Conservation (phyloP, 2,329 filamentous ascomycete genomes). For the Macrophomina phaseolina region DNA sequence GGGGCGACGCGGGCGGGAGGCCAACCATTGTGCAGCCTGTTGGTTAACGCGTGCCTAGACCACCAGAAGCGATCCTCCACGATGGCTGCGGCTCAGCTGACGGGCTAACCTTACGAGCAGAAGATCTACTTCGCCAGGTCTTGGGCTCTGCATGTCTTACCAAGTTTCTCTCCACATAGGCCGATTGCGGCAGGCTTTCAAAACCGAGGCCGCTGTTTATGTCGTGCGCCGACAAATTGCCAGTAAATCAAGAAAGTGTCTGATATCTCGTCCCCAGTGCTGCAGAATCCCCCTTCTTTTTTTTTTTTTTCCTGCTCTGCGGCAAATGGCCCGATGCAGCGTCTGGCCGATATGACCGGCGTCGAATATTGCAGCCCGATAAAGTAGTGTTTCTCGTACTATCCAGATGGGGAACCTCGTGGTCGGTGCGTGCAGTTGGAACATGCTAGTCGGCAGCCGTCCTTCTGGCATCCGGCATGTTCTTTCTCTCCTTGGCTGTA, state of each 20-base stretch:
- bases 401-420: background rate
- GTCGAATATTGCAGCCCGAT: background rate
- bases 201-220: background rate
- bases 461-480: conserved; percentile 49
- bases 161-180: background rate
- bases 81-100: background rate
- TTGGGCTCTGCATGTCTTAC: background rate
- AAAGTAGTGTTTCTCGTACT: background rate
- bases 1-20: background rate
- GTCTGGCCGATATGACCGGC: background rate
- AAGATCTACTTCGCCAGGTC: background rate
- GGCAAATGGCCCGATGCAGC: background rate
- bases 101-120: background rate
- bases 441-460: conserved; percentile 3
- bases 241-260: background rate
- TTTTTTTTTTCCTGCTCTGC: too few relatives aligned
- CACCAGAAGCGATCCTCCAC: background rate
- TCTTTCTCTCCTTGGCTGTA: conserved; percentile 78
- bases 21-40: background rate
- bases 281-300: background rate
- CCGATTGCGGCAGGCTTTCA: background rate
- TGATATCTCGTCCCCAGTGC: too few relatives aligned
- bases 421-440: background rate
- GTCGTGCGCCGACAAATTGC: background rate
- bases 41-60: background rate